Base-by-base conservation (phyloP, 192 early-diverging fungal species). In the Phlyctochytrium arcticum region DNA sequence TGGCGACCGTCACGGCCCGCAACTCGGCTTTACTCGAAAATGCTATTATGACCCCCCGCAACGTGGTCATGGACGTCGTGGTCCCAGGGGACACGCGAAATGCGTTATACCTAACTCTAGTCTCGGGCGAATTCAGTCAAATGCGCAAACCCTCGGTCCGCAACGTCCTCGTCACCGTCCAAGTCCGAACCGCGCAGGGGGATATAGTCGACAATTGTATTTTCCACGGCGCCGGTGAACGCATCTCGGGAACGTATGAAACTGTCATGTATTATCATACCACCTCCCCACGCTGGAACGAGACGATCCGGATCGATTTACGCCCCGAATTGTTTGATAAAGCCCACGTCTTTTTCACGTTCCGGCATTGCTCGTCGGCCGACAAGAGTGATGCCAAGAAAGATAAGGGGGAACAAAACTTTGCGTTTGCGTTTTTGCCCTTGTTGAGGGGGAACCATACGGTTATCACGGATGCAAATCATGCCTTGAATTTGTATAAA, bases 361-460 rank as follows among this genome's bases (percentile, higher is more conserved):
- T 88, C 57, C 70, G 79, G 15, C 84, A 90, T 63, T 68, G 36
- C 39, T 58, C 62, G 9, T 33, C 60, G 4, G 33, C 27, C 21
- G 60, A 57, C 9, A 68, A 57, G 12, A 62, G 48, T 21, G 39
- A 35, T 17, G 71, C 44, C 15, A 34, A 54, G 36, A 35, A 50
- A 54, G 71, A 72, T 17, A 69, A 62, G 34, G 50, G 62, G 15
- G 79, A 84, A 26, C 80, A 77, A 24, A 63, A 73, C 6, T 77
- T 90, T 55, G 87, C 87, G 1, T 88, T 85, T 64, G 83, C 75
- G 1, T 89, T 80, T 17, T 51, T 89, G 10, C 87, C 85, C 2
- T 64, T 88, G 5, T 60, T 80, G 12, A 70, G 76, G 17, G 42
- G 64, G 15, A 70, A 80, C 23, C 57, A 67, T 26, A 80, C 80